These are phyloP conservation scores for Fusarium sp. DNA, from an alignment of 2,329 filamentous ascomycete species.

Conservation along the genomic window DNA sequence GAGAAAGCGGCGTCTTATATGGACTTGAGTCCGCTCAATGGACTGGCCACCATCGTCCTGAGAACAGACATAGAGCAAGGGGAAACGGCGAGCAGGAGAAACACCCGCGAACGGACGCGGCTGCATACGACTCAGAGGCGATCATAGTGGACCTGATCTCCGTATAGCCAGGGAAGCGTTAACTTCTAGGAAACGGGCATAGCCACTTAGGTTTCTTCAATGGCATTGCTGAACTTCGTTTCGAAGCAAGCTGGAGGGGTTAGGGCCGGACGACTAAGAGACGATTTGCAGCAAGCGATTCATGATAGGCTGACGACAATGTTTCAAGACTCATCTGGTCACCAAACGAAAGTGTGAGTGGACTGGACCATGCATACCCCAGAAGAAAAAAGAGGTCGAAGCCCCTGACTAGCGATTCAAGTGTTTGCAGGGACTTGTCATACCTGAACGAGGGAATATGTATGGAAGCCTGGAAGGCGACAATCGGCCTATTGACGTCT, in stretches of 20 bases:
- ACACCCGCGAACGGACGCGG: conserved; percentile 41
- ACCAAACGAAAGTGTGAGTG: conserved; percentile 45
- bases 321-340: conserved; percentile 49
- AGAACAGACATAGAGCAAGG: conserved; percentile 34
- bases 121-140: conserved; percentile 28
- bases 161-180: conserved; percentile 51
- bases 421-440: conserved; percentile 27
- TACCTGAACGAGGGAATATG: conserved; percentile 16
- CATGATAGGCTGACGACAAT: conserved; percentile 52
- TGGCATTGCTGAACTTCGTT: conserved; percentile 48
- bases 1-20: conserved; percentile 46
- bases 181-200: conserved; percentile 28
- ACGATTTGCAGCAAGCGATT: conserved; percentile 30
- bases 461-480: conserved; percentile 14
- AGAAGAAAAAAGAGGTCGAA: conserved; percentile 39
- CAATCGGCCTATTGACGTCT: conserved; percentile 17
- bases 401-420: conserved; percentile 47
- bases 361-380: conserved; percentile 36
- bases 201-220: conserved; percentile 45
- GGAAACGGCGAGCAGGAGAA: conserved; percentile 22
- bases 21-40: conserved; percentile 27
- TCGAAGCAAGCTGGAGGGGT: conserved; percentile 57
- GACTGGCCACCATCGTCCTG: conserved; percentile 36
- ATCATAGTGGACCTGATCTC: conserved; percentile 36
- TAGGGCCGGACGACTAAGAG: conserved; percentile 48